These are phyloP conservation scores for Hymenoscyphus infarciens DNA, from an alignment of 2,329 filamentous ascomycete species.

Conservation along the genomic window DNA sequence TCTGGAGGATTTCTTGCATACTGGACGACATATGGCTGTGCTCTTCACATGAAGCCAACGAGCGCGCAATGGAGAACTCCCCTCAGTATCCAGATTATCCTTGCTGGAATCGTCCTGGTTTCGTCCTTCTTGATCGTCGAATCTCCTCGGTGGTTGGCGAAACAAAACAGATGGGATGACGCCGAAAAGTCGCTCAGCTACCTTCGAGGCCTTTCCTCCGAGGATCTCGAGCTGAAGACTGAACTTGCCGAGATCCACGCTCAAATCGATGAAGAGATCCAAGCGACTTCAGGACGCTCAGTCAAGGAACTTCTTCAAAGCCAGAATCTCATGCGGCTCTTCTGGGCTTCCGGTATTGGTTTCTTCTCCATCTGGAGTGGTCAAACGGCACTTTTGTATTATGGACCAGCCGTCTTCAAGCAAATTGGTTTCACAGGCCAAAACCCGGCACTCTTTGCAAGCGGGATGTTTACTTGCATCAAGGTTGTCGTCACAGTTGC, in stretches of 20 bases:
- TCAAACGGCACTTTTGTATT: slow-evolving; percentile 21
- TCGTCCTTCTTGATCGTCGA: slow-evolving; percentile 34
- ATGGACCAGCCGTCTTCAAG: slow-evolving; percentile 18
- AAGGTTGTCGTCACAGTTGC: slow-evolving; percentile 14
- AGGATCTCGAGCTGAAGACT: slow-evolving; percentile 36
- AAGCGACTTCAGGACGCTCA: slow-evolving; percentile 43
- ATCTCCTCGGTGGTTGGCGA: slow-evolving; percentile 33
- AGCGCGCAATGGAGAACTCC: slow-evolving; percentile 47
- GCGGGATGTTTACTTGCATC: slow-evolving; percentile 20
- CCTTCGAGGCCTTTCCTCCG: slow-evolving; percentile 43
- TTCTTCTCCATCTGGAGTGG: slow-evolving; percentile 39
- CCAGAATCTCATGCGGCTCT: slow-evolving; percentile 2
- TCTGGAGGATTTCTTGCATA: slow-evolving; percentile 41
- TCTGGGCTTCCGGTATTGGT: slow-evolving; percentile 11
- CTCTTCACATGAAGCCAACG: slow-evolving; percentile 45
- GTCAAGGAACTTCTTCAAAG: slow-evolving; percentile 42
- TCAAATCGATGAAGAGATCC: slow-evolving; percentile 47
- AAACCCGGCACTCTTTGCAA: slow-evolving; percentile 18
- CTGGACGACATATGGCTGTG: slow-evolving; percentile 38
- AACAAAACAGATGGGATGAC: slow-evolving; percentile 54
- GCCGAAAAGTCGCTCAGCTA: slow-evolving; percentile 45
- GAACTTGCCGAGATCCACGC: slow-evolving; percentile 41
- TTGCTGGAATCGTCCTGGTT: slow-evolving; percentile 31
- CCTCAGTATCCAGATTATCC: slow-evolving; percentile 36
- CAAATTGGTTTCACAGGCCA: slow-evolving; percentile 18